Evolutionary conservation across 495 filamentous ascomycete genomes (phyloP).

Genomic region (Aspergillus funiculosus): DNA sequence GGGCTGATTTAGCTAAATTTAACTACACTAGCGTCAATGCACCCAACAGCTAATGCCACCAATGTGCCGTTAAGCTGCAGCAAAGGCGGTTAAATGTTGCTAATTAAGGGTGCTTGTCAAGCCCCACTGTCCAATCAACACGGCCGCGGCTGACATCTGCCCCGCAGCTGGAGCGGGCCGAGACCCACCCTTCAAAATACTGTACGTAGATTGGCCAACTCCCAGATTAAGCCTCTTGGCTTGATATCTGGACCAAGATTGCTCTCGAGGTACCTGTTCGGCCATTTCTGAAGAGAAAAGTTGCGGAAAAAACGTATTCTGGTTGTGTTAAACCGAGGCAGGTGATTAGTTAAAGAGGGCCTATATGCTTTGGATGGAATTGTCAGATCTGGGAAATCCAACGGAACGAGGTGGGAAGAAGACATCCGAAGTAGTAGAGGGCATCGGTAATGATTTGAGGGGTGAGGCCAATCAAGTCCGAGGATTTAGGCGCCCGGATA

Average conservation of each 20-base stretch:
- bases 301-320: background rate
- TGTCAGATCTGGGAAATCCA: background rate
- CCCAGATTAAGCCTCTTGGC: conserved; percentile 4
- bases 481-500: background rate
- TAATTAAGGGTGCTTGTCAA: conserved; percentile 5
- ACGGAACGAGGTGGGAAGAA: background rate
- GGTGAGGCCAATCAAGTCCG: background rate
- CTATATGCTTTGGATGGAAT: background rate
- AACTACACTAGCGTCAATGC: conserved; percentile 1
- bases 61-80: conserved; percentile 1
- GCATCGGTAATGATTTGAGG: background rate
- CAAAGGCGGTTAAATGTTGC: conserved; percentile 7
- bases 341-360: background rate
- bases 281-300: background rate
- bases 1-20: conserved; percentile 5
- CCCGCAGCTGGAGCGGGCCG: conserved; percentile 12
- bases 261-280: background rate
- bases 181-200: conserved; percentile 2
- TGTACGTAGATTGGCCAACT: background rate
- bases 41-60: background rate
- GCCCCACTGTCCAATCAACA: background rate
- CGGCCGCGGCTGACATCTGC: background rate
- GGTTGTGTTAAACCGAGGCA: background rate
- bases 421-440: background rate
- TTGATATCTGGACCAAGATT: conserved; percentile 2